Evolutionary conservation across 495 filamentous ascomycete species (phyloP).

Genomic region (Amphirosellinia nigrospora): DNA sequence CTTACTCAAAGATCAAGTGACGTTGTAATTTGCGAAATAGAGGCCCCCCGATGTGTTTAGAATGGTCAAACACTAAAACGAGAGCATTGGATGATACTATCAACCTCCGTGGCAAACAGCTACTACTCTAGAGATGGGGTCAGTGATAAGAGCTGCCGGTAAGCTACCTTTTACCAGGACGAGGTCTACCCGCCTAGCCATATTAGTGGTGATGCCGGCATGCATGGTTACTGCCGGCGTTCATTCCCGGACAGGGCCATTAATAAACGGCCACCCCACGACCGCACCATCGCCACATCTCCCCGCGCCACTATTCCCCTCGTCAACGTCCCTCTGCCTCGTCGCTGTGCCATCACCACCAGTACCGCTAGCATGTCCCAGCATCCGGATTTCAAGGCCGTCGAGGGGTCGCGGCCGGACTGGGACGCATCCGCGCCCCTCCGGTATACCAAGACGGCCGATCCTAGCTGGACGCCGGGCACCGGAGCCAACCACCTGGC

Average conservation of each 20-base stretch:
- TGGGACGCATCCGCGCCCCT: constrained; percentile 63
- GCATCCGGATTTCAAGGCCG: constrained; percentile 76
- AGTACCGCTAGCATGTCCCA: constrained; percentile 49
- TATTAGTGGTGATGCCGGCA: background rate
- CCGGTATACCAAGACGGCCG: constrained; percentile 70
- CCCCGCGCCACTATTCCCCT: background rate
- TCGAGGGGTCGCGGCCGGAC: constrained; percentile 74
- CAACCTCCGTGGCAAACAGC: no score
- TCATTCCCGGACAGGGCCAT: background rate
- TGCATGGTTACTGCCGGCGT: constrained; percentile 16
- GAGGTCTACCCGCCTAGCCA: constrained; percentile 11
- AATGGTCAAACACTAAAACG: background rate
- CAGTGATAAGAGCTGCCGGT: background rate
- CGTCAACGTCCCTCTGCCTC: background rate
- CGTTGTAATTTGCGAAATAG: background rate
- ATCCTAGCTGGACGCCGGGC: constrained; percentile 80
- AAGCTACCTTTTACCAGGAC: background rate
- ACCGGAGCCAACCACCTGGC: constrained; percentile 66
- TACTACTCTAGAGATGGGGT: constrained; percentile 8
- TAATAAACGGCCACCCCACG: background rate
- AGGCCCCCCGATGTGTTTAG: background rate
- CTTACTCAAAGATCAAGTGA: background rate
- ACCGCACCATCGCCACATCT: background rate
- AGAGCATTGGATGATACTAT: background rate
- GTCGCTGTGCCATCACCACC: constrained; percentile 8